Evolutionary conservation across 169 alveolate genomes (phyloP).

Genomic region (Cryptosporidium baileyi): DNA sequence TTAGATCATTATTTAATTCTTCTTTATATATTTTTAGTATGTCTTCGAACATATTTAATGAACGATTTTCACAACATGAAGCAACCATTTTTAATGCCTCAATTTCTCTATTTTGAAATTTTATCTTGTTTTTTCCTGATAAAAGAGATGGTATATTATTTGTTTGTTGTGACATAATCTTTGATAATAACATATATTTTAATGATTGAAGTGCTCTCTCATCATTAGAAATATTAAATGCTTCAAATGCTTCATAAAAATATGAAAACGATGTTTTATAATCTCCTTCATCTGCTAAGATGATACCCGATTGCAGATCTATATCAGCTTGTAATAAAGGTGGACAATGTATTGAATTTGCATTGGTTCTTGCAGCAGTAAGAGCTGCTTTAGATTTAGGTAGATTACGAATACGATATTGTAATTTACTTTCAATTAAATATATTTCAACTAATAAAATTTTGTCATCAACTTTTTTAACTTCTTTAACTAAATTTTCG

Average conservation of each 20-base stretch:
- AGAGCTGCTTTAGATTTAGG: slow-evolving; percentile 93
- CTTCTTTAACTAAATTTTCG: slow-evolving; percentile 85
- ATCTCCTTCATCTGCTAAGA: slow-evolving; percentile 84
- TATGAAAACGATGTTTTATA: slow-evolving; percentile 93
- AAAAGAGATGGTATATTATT: slow-evolving; percentile 79
- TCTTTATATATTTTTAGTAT: slow-evolving; percentile 80
- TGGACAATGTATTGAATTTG: slow-evolving; percentile 92
- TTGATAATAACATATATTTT: slow-evolving; percentile 89
- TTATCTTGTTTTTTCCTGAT: slow-evolving; percentile 82
- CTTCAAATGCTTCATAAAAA: slow-evolving; percentile 95
- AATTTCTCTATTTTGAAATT: slow-evolving; percentile 86
- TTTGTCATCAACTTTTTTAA: slow-evolving; percentile 93
- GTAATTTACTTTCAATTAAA: slow-evolving; percentile 89
- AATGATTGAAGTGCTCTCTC: slow-evolving; percentile 83
- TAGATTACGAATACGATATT: slow-evolving; percentile 88
- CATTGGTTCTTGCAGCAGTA: slow-evolving; percentile 92
- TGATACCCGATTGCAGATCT: slow-evolving; percentile 88
- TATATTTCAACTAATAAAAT: slow-evolving; percentile 89
- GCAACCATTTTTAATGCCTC: slow-evolving; percentile 88
- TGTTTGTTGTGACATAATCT: slow-evolving; percentile 88
- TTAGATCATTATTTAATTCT: slow-evolving; percentile 83
- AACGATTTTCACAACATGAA: slow-evolving; percentile 85
- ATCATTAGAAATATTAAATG: slow-evolving; percentile 86
- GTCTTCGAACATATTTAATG: slow-evolving; percentile 86
- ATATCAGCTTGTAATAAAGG: slow-evolving; percentile 94